phyloP scores from a whole-genome alignment of 1,139 yeast species.

The Kurtzmaniella natalensis region DNA sequence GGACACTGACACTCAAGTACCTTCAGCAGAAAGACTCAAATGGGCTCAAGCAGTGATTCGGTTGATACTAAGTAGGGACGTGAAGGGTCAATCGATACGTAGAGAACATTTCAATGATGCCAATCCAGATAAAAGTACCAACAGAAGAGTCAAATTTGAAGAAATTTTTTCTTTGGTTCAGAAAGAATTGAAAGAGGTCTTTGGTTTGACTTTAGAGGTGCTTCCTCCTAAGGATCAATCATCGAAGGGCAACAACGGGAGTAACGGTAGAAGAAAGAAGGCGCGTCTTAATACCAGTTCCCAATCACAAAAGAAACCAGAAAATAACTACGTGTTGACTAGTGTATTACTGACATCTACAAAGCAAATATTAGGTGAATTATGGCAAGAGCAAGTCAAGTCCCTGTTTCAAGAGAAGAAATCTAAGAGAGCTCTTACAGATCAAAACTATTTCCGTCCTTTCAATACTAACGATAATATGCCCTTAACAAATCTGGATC shows the following conservation, averaged over 20 bases:
- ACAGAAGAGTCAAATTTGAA: constrained; percentile 15
- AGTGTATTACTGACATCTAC: constrained; percentile 19
- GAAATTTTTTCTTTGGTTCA: constrained; percentile 16
- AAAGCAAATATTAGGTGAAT: constrained; percentile 17
- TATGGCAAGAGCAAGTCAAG: constrained; percentile 16
- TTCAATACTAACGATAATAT: constrained; percentile 11
- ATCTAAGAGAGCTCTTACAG: constrained; percentile 8
- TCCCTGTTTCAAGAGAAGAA: constrained; percentile 11
- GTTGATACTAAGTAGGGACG: constrained; percentile 21
- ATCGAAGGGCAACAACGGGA: constrained; percentile 8
- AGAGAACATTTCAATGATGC: constrained; percentile 23
- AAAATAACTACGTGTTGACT: constrained; percentile 12
- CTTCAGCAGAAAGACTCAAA: constrained; percentile 3
- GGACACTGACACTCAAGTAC: too few relatives aligned
- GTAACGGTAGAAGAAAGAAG: constrained; percentile 8
- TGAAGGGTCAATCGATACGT: constrained; percentile 20
- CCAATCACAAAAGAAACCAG: not conserved
- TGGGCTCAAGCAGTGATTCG: constrained; percentile 15
- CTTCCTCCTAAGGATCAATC: constrained; percentile 11
- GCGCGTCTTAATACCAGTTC: constrained; percentile 7
- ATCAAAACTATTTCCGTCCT: constrained; percentile 15
- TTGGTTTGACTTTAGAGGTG: constrained; percentile 28
- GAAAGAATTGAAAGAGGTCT: constrained; percentile 19
- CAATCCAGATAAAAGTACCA: constrained; percentile 7
- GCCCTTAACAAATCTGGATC: constrained; percentile 21